These are phyloP conservation scores for Ophiostoma himal-ulmi DNA, from an alignment of 2,329 filamentous ascomycete genomes.

Conservation along the genomic window DNA sequence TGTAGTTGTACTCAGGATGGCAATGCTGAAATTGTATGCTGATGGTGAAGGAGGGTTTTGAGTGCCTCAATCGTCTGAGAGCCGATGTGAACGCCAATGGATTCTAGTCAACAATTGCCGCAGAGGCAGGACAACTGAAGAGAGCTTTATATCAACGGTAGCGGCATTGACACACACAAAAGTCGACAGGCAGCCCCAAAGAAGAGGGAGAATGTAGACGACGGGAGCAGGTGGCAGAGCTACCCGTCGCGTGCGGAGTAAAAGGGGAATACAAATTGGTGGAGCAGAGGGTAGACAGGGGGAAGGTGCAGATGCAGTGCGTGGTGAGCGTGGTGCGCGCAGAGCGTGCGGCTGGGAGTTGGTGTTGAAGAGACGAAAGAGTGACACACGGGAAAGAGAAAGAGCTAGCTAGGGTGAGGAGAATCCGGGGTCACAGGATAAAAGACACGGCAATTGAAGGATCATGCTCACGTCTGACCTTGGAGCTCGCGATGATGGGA, in stretches of 20 bases:
- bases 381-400: not conserved
- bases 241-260: not conserved
- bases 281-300: not conserved
- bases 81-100: not conserved
- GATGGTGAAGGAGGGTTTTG: not conserved
- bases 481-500: not conserved
- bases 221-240: not conserved
- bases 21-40: not conserved
- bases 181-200: not conserved
- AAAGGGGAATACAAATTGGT: not conserved
- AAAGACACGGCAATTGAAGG: not conserved
- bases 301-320: not conserved
- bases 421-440: not conserved
- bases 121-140: constrained; percentile 1
- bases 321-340: not conserved
- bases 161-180: not conserved
- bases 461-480: not conserved
- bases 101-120: not conserved
- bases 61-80: not conserved
- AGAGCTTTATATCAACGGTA: not conserved
- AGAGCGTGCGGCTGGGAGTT: not conserved
- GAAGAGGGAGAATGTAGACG: not conserved
- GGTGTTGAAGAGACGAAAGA: not conserved
- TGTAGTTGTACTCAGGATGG: not conserved
- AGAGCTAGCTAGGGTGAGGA: not conserved